phyloP scores from a whole-genome alignment of 257 asterid species.

The Solanum virginianum region DNA sequence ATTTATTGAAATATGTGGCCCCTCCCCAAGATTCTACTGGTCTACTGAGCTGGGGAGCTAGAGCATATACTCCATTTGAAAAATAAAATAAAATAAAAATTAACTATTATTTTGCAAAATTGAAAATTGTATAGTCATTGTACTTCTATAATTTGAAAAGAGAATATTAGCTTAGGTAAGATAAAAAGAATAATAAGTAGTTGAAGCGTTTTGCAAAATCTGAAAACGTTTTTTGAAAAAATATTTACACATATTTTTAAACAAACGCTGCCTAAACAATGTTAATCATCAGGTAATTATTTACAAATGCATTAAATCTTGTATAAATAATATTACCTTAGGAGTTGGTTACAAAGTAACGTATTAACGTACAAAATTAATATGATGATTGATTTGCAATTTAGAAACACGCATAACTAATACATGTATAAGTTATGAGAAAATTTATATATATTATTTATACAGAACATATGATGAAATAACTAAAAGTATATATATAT shows the following conservation, averaged over 20 bases:
- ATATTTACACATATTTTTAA: background rate
- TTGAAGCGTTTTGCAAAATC: background rate
- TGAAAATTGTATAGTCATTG: background rate
- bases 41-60: background rate
- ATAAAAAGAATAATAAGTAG: background rate
- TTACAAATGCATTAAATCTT: no score
- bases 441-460: background rate
- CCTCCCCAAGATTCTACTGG: background rate
- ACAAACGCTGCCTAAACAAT: no score
- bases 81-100: no score
- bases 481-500: background rate
- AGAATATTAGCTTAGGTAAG: background rate
- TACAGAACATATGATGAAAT: background rate
- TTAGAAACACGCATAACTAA: background rate
- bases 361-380: background rate
- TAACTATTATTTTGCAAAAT: background rate
- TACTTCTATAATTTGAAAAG: background rate
- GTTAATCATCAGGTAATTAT: background rate
- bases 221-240: background rate
- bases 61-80: background rate
- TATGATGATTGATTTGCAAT: background rate
- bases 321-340: no score
- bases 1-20: background rate
- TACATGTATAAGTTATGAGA: background rate
- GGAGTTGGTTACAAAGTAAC: no score